phyloP scores from a whole-genome alignment of 108 stramenopile genomes.

The Skeletonema marinoi region DNA sequence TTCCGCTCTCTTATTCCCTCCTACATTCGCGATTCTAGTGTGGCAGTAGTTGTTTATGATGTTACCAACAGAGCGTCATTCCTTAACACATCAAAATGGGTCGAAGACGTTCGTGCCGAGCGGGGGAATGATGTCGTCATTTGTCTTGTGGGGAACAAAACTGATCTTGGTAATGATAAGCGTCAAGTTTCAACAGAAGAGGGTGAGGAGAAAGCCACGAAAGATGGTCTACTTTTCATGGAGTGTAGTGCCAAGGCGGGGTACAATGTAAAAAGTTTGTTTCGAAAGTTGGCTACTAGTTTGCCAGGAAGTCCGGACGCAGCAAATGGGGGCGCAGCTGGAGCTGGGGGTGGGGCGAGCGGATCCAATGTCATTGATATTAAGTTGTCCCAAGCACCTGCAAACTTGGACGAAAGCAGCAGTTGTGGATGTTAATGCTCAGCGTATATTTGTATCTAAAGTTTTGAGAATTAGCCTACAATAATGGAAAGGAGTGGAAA shows the following conservation, averaged over 20 bases:
- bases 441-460: neutral
- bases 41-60: conserved; percentile 80
- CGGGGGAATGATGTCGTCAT: conserved; percentile 98
- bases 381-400: conserved; percentile 89
- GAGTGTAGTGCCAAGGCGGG: conserved; percentile 99
- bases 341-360: conserved; percentile 31
- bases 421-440: conserved; percentile 75
- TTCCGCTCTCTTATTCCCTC: conserved; percentile 55
- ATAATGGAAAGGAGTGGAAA: neutral
- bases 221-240: conserved; percentile 96
- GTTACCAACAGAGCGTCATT: conserved; percentile 96
- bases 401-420: conserved; percentile 88
- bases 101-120: conserved; percentile 97
- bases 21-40: conserved; percentile 27
- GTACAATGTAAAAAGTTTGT: conserved; percentile 97
- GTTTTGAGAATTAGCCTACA: neutral
- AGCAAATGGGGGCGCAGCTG: conserved; percentile 46
- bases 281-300: conserved; percentile 96
- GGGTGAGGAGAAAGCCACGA: conserved; percentile 94
- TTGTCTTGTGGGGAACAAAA: conserved; percentile 99
- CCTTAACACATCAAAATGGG: conserved; percentile 97
- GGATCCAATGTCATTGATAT: conserved; percentile 92
- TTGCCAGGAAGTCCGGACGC: conserved; percentile 91
- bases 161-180: conserved; percentile 96
- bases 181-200: conserved; percentile 96